These are phyloP conservation scores for Aspergillus indologenus DNA, from an alignment of 495 filamentous ascomycete species.

Conservation along the genomic window DNA sequence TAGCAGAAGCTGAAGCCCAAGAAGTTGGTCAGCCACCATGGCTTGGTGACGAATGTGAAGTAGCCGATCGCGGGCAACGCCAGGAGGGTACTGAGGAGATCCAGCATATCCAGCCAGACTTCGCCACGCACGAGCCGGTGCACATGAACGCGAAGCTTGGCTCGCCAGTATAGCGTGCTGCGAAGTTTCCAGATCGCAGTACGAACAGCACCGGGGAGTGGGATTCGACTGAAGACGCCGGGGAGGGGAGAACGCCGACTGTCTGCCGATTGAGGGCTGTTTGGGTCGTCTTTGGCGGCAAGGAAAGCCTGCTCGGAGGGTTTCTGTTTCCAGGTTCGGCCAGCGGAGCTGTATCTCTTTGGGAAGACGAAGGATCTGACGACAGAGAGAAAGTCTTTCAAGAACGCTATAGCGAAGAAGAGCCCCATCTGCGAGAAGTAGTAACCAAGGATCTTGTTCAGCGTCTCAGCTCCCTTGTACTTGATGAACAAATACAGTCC, in stretches of 20 bases:
- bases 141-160: slow-evolving; percentile 45
- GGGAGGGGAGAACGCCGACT: slow-evolving; percentile 50
- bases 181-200: slow-evolving; percentile 48
- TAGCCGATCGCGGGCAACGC: slow-evolving; percentile 57
- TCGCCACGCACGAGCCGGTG: slow-evolving; percentile 44
- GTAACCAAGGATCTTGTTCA: slow-evolving; percentile 80
- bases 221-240: slow-evolving; percentile 42
- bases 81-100: slow-evolving; percentile 57
- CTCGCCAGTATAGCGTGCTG: slow-evolving; percentile 44
- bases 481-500: slow-evolving; percentile 87
- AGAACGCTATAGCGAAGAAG: slow-evolving; percentile 65
- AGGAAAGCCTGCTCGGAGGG: slow-evolving; percentile 32
- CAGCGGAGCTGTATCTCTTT: slow-evolving; percentile 37
- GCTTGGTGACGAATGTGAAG: slow-evolving; percentile 69
- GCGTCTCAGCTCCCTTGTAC: slow-evolving; percentile 71
- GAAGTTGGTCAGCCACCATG: slow-evolving; percentile 82
- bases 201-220: slow-evolving; percentile 32
- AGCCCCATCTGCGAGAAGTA: slow-evolving; percentile 83
- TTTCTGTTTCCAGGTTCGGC: slow-evolving; percentile 37
- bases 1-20: slow-evolving; percentile 87
- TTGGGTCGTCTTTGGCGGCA: slow-evolving; percentile 9
- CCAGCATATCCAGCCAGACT: slow-evolving; percentile 47
- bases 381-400: slow-evolving; percentile 65
- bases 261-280: slow-evolving; percentile 12
- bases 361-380: slow-evolving; percentile 72